Evolutionary conservation across 116 monocot species (phyloP), one percentile per base, ranked within the genome.

Genomic region (Iris pallida): DNA sequence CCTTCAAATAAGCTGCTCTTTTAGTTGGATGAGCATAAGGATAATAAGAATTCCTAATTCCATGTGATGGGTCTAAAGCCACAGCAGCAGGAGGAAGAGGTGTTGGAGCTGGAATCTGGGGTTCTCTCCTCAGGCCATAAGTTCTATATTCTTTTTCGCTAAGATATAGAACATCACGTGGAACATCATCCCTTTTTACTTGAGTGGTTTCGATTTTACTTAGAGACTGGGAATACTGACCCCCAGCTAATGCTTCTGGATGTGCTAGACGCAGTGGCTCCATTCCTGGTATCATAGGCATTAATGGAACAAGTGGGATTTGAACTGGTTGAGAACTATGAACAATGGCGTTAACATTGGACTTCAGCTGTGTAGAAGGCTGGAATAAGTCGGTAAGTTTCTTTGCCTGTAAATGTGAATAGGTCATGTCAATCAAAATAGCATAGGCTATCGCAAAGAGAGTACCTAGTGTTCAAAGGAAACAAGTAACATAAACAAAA

Each of bases 371-470:
- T n/a, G 15, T 63, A n/a, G n/a, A n/a, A 48, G 64, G 46, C 17
- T 54, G 66, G 18, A 67, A 53, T 67, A 54, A 54, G 42, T 8
- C 54, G 5, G 53, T 42, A 12, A 66, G 66, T 53, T 66, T 20
- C 30, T 42, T 66, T 7, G 42, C 64, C 64, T 64, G 64, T 8
- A 64, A n/a, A n/a, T n/a, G n/a, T 48, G 19, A 48, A 15, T 2
- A 48, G 13, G 15, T 42, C 30, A 42, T 10, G 5, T 6, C 47
- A 48, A 9, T 9, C 5, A 5, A 48, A n/a, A n/a, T n/a, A 6
- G 5, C 5, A 48, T 48, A 48, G 5, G 9, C 5, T 48, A n/a
- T 48, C 7, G 47, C 47, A 6, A 6, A 48, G 9, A 48, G 9
- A 9, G 47, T 5, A 9, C 47, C 5, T 9, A 48, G 47, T 48